phyloP scores from a whole-genome alignment of 768 basidiomycete species.

The Cystobasidium tubakii region DNA sequence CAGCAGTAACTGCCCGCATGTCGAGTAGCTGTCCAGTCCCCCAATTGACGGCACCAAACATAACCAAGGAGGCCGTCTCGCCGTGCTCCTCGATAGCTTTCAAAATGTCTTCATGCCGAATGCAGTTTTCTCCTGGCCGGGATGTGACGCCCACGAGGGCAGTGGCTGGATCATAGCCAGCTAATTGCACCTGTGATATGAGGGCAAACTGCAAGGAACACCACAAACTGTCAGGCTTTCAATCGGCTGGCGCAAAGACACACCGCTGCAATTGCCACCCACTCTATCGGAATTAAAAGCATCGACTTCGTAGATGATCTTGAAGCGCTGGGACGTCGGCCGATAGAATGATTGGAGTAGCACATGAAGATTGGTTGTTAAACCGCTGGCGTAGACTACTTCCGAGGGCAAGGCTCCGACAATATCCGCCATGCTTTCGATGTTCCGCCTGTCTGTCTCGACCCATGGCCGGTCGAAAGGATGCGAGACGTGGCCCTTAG shows the following conservation, averaged over 20 bases:
- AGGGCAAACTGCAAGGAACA: neutral
- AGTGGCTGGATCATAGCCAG: neutral
- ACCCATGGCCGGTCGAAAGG: constrained; percentile 6
- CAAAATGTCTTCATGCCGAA: neutral
- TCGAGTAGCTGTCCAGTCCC: neutral
- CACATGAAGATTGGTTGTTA: neutral
- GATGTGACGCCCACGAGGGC: neutral
- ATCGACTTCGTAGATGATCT: constrained; percentile 5
- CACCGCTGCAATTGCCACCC: no score
- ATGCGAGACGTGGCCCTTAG: neutral
- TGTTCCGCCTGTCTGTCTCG: neutral
- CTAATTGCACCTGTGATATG: neutral
- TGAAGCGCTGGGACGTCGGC: neutral
- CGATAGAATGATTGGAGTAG: neutral
- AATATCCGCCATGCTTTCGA: neutral
- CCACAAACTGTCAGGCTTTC: neutral
- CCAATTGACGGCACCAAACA: constrained; percentile 3
- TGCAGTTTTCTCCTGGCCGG: neutral
- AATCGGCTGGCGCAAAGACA: no score
- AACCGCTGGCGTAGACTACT: constrained; percentile 1
- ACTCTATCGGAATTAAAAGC: constrained; percentile 4
- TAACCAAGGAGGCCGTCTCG: neutral
- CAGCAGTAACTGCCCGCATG: neutral
- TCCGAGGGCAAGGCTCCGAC: neutral
- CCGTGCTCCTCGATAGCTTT: neutral